Evolutionary conservation across 2,329 filamentous ascomycete genomes (phyloP).

Genomic region (Cladorrhinum sp.): DNA sequence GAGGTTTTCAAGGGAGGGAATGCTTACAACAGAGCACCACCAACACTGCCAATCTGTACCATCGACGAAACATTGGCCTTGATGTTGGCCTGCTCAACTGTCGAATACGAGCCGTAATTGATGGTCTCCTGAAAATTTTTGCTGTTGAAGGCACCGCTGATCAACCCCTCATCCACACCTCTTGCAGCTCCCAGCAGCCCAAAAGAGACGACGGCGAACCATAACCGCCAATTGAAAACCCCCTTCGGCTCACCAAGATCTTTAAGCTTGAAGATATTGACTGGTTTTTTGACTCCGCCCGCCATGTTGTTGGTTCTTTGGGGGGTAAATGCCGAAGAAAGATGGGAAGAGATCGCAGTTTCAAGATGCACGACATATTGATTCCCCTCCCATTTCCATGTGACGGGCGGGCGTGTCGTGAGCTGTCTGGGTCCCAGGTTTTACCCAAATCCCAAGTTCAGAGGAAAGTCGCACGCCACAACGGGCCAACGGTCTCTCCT

Average conservation of each 20-base stretch:
- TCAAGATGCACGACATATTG: background rate
- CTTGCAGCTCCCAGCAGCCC: conserved; percentile 73
- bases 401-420: background rate
- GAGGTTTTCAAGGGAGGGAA: background rate
- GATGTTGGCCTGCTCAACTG: conserved; percentile 59
- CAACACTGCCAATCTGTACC: conserved; percentile 76
- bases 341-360: background rate
- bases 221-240: conserved; percentile 73
- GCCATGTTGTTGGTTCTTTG: conserved; percentile 38
- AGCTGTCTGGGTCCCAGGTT: background rate
- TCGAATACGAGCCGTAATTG: conserved; percentile 51
- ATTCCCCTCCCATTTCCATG: background rate
- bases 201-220: conserved; percentile 72
- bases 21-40: conserved; percentile 49
- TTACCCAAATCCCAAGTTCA: background rate
- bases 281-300: conserved; percentile 52
- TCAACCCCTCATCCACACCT: conserved; percentile 78
- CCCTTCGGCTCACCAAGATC: conserved; percentile 64
- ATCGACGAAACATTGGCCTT: conserved; percentile 76
- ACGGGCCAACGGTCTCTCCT: background rate
- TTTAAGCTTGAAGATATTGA: conserved; percentile 63
- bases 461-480: background rate
- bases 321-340: background rate
- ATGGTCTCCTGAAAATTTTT: conserved; percentile 60
- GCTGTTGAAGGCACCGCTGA: conserved; percentile 68